Conservation (phyloP, 768 basidiomycete species). For the Xerocomus spinulosus region DNA sequence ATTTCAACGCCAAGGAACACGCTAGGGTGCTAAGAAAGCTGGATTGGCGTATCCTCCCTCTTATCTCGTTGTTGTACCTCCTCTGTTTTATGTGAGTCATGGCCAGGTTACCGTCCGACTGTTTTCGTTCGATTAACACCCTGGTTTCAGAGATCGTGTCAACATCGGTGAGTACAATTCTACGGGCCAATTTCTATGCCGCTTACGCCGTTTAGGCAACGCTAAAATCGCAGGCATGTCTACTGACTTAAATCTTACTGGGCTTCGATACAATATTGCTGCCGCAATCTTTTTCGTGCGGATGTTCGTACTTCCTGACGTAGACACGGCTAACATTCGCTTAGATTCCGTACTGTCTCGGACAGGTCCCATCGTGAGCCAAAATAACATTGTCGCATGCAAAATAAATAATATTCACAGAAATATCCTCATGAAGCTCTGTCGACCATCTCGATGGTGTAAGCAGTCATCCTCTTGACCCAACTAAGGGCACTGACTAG, state of each 20-base stretch:
- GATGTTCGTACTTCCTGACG: not conserved
- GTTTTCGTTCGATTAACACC: not conserved
- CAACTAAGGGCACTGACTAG: conserved; percentile 4
- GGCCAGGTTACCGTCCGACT: not conserved
- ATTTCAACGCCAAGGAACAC: not conserved
- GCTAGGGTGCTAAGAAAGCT: conserved; percentile 14
- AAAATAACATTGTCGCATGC: not conserved
- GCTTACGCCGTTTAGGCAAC: conserved; percentile 31
- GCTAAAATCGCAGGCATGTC: conserved; percentile 45
- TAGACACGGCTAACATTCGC: not conserved
- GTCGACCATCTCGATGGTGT: conserved; percentile 34
- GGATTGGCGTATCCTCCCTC: conserved; percentile 18
- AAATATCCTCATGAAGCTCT: conserved; percentile 33
- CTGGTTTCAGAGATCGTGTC: conserved; percentile 35
- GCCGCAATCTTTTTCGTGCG: conserved; percentile 38
- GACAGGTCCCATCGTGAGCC: conserved; percentile 37
- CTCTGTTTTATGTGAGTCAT: conserved; percentile 18
- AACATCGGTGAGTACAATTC: conserved; percentile 36
- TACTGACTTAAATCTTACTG: conserved; percentile 32
- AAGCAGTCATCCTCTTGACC: not conserved
- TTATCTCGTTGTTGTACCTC: conserved; percentile 14
- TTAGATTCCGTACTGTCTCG: conserved; percentile 34
- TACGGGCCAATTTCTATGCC: not conserved
- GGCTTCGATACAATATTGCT: conserved; percentile 35
- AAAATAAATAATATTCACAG: conserved; percentile 13